Percentiles rank a stretch among this genome's conserved stretches.
Evolutionary conservation across 2,329 filamentous ascomycete genomes (phyloP).

Genomic region (Microdochium paspali): DNA sequence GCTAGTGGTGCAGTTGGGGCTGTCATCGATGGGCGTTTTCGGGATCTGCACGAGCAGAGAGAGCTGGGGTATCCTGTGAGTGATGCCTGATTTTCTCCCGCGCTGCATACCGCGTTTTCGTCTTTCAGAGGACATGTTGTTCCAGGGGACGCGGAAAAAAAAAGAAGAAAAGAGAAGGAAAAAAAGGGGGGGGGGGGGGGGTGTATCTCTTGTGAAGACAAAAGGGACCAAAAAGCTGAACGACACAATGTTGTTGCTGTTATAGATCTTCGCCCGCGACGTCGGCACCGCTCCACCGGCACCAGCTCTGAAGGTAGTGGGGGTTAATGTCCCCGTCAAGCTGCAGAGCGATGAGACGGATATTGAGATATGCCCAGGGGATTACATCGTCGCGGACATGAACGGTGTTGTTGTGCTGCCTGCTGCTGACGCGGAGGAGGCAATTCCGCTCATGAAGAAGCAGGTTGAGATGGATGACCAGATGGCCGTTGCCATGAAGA

Average conservation of each 20-base stretch:
- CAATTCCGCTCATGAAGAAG: constrained; percentile 28
- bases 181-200: no score
- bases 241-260: no score
- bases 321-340: constrained; percentile 28
- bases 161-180: no score
- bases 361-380: constrained; percentile 28
- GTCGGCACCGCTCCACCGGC: constrained; percentile 33
- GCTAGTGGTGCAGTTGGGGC: constrained; percentile 33
- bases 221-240: neutral
- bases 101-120: no score
- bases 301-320: constrained; percentile 30
- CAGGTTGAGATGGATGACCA: constrained; percentile 30
- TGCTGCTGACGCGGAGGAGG: constrained; percentile 24
- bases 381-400: constrained; percentile 33
- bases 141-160: no score
- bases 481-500: constrained; percentile 28
- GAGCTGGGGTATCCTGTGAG: constrained; percentile 32
- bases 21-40: constrained; percentile 41
- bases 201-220: no score
- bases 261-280: constrained; percentile 33
- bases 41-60: constrained; percentile 44
- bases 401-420: constrained; percentile 36
- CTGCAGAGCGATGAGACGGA: constrained; percentile 26
- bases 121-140: no score
- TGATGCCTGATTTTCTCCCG: neutral